Conservation (phyloP, 441 rosid species). For the Aleurites moluccanus region DNA sequence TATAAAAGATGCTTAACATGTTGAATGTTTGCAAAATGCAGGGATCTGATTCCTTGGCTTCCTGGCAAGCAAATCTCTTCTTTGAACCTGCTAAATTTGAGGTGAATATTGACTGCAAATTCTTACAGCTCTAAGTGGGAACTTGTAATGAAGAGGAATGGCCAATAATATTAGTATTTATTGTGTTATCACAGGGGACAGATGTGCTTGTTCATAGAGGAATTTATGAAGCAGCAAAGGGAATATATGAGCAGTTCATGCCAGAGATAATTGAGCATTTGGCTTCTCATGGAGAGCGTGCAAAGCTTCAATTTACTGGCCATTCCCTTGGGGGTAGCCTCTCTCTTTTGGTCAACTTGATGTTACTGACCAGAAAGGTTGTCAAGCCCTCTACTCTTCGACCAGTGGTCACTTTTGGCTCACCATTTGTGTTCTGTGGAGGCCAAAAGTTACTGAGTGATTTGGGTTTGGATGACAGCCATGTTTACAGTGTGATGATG, state of each 20-base stretch:
- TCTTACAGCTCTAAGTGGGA: conserved; percentile 5
- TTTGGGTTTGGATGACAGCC: conserved; percentile 74
- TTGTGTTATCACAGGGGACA: conserved; percentile 45
- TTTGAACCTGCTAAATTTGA: conserved; percentile 85
- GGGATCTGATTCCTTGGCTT: conserved; percentile 91
- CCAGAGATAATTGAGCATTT: conserved; percentile 73
- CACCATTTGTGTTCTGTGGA: conserved; percentile 86
- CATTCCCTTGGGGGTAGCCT: conserved; percentile 97
- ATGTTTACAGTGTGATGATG: conserved; percentile 73
- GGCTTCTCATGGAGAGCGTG: conserved; percentile 55
- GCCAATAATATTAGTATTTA: not conserved
- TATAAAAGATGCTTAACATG: not conserved
- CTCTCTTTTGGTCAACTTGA: conserved; percentile 67
- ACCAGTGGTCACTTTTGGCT: conserved; percentile 79
- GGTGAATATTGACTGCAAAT: conserved; percentile 37
- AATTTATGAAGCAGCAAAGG: conserved; percentile 93
- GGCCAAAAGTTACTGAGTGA: conserved; percentile 63
- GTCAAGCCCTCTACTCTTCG: conserved; percentile 54
- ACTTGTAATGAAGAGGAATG: not conserved
- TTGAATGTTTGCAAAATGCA: conserved; percentile 26
- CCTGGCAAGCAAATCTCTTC: conserved; percentile 91
- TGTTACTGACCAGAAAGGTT: conserved; percentile 60
- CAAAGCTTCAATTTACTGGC: conserved; percentile 81
- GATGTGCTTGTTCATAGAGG: conserved; percentile 88
- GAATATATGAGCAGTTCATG: conserved; percentile 72